Evolutionary conservation across 768 basidiomycete genomes (phyloP).

Genomic region (Terana coerulea): DNA sequence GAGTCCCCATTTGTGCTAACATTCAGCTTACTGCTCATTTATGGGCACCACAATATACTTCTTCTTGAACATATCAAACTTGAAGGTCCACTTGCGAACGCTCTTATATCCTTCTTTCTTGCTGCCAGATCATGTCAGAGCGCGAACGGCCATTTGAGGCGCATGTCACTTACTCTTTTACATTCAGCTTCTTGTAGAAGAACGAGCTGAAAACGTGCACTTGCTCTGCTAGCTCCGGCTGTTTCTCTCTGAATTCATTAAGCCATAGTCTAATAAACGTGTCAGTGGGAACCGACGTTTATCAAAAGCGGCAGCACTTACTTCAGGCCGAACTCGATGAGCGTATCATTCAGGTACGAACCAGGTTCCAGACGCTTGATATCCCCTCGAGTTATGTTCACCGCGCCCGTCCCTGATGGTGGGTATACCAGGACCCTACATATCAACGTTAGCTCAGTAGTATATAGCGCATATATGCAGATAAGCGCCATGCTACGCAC

Average conservation of each 20-base stretch:
- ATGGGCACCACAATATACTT: conserved; percentile 93
- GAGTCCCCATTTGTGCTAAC: not conserved
- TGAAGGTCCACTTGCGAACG: conserved; percentile 93
- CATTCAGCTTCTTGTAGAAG: conserved; percentile 92
- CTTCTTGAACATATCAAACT: conserved; percentile 84
- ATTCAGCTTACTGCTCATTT: conserved; percentile 80
- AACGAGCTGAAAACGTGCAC: conserved; percentile 95
- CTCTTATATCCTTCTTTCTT: conserved; percentile 69
- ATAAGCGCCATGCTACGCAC: conserved; percentile 41
- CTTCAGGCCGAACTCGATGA: conserved; percentile 97
- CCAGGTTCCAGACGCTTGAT: conserved; percentile 66
- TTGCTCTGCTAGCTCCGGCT: conserved; percentile 64
- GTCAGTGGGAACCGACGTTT: conserved; percentile 3
- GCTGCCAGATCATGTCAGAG: conserved; percentile 7
- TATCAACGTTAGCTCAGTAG: conserved; percentile 61
- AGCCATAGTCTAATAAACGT: conserved; percentile 59
- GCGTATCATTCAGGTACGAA: conserved; percentile 92
- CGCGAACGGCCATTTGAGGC: not conserved
- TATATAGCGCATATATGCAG: not conserved
- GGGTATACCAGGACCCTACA: conserved; percentile 76
- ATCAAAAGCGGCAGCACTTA: conserved; percentile 35
- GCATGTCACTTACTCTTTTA: conserved; percentile 46
- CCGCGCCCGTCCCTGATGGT: conserved; percentile 60
- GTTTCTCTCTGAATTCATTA: conserved; percentile 44
- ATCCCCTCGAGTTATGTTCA: conserved; percentile 82